phyloP scores from a whole-genome alignment of 768 basidiomycete genomes.

The Suillus ampliporus region DNA sequence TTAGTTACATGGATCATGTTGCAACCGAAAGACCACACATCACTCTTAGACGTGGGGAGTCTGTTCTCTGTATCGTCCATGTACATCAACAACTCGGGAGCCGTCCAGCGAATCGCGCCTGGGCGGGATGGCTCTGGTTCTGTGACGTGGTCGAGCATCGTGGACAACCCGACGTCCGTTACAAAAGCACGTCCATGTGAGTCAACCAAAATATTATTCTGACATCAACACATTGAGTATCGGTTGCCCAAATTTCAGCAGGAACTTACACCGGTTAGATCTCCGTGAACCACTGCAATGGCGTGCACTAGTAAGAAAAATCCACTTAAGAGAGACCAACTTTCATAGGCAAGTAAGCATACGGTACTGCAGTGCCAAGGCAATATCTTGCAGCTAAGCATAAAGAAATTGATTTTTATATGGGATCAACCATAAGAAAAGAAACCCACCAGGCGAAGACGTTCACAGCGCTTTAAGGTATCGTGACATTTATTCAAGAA shows the following conservation, averaged over 20 bases:
- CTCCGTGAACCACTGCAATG: conserved; percentile 11
- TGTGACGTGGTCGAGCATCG: conserved; percentile 42
- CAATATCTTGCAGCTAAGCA: conserved; percentile 45
- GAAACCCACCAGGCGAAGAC: conserved; percentile 40
- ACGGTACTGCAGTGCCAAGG: conserved; percentile 47
- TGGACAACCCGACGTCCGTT: conserved; percentile 49
- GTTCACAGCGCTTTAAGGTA: conserved; percentile 41
- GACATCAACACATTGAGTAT: not conserved
- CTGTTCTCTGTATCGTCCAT: no score
- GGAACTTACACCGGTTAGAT: conserved; percentile 14
- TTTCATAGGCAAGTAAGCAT: conserved; percentile 10
- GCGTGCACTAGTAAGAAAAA: conserved; percentile 13
- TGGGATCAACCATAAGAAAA: not conserved
- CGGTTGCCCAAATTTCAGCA: not conserved
- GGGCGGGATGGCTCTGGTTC: no score
- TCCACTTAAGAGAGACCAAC: not conserved
- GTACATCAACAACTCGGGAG: conserved; percentile 23
- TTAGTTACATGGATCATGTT: conserved; percentile 30
- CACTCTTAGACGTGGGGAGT: conserved; percentile 11
- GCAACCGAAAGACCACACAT: conserved; percentile 28
- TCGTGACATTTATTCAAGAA: conserved; percentile 44
- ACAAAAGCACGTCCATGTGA: conserved; percentile 7
- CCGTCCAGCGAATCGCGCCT: conserved; percentile 18
- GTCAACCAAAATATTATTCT: conserved; percentile 17
- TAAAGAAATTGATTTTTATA: not conserved